These are phyloP conservation scores for Jaapia argillacea DNA, from an alignment of 768 basidiomycete species.

Conservation along the genomic window DNA sequence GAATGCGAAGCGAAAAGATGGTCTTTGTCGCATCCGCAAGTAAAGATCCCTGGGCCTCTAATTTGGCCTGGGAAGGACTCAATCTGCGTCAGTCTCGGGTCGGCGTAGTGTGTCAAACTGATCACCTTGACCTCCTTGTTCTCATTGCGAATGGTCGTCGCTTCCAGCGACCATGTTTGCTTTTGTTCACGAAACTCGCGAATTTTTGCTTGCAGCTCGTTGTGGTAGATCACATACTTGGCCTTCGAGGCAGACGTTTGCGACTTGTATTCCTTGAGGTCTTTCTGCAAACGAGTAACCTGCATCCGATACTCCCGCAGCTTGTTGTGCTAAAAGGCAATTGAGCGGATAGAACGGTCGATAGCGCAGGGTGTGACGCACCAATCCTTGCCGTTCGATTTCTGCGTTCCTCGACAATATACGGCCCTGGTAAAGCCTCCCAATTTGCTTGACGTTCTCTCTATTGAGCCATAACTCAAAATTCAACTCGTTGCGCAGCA, in stretches of 20 bases:
- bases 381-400: conserved; percentile 72
- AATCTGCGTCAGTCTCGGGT: neutral
- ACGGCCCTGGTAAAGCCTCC: conserved; percentile 66
- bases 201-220: conserved; percentile 68
- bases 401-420: conserved; percentile 68
- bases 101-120: conserved; percentile 1
- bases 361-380: conserved; percentile 23
- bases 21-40: conserved; percentile 59
- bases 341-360: conserved; percentile 5
- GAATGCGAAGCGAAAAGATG: conserved; percentile 65
- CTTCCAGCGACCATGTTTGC: conserved; percentile 64
- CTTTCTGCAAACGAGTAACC: conserved; percentile 54
- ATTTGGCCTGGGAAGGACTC: conserved; percentile 55
- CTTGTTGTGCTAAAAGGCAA: conserved; percentile 57
- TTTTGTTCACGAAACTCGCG: conserved; percentile 72
- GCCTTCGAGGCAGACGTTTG: conserved; percentile 66
- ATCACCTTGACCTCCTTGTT: conserved; percentile 61
- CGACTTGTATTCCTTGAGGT: conserved; percentile 63
- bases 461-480: conserved; percentile 79
- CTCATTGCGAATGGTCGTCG: conserved; percentile 53
- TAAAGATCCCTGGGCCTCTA: conserved; percentile 58
- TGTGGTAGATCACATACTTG: conserved; percentile 80
- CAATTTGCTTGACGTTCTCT: conserved; percentile 76
- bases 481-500: conserved; percentile 74
- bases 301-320: conserved; percentile 66